Evolutionary conservation across 2,329 filamentous ascomycete species (phyloP), one percentile per base, ranked within the genome.

Genomic region (Fusarium sambucinum): DNA sequence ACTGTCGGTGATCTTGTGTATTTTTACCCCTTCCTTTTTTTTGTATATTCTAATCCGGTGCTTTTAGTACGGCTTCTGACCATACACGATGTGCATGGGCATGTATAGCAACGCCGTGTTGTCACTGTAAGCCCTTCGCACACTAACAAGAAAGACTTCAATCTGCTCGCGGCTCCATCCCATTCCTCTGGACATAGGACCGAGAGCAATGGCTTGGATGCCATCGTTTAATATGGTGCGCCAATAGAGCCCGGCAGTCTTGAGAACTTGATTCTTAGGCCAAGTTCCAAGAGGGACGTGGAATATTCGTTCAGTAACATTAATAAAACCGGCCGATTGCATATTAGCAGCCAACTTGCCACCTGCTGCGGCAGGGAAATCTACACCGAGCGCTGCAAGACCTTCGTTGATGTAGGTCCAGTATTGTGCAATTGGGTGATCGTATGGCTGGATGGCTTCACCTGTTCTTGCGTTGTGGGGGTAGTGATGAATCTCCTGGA

Each of bases 251-350:
- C 85, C 85, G 21, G 86, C 84, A 46, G 81, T 80, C 73, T 86
- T 86, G 47, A 85, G 74, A 6, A 80, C 77, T 56, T 81, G 81
- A 61, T 86, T 85, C 60, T 80, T 83, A 5, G 85, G 82, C 85
- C 85, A 87, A 0, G 82, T 81, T 1, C 86, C 86, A 35, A 87
- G 82, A 3, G 86, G 86, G 6, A 87, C 78, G 74, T 84, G 83
- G 55, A 85, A 83, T 16, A 83, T 73, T 19, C 78, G 79, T 71
- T 86, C 81, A 1, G 78, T 82, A 40, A 88, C 81, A 68, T 87
- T 86, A 45, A 79, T 73, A 68, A 87, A 86, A 16, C 86, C 86
- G 13, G 81, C 83, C 27, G 84, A 79, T 41, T 81, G 80, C 79
- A 87, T 83, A 75, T 79, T 77, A 17, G 78, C 70, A 10, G 81